These are phyloP conservation scores for Sclerotinia borealis DNA, from an alignment of 2,329 filamentous ascomycete species.

Conservation along the genomic window DNA sequence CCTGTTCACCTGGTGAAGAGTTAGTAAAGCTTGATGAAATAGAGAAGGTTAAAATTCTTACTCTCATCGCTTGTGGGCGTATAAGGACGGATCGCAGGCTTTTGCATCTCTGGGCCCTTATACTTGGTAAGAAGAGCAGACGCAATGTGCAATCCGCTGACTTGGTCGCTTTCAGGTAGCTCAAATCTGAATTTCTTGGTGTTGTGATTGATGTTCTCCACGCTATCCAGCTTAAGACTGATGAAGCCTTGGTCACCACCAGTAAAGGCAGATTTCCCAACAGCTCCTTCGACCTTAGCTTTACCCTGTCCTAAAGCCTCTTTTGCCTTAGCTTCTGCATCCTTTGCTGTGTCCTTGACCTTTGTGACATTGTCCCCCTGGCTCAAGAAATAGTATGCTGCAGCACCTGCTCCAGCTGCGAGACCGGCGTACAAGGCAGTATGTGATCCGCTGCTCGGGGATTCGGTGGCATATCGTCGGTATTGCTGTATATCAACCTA, in stretches of 20 bases:
- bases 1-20: slow-evolving; percentile 54
- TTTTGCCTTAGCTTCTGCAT: slow-evolving; percentile 50
- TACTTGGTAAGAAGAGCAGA: slow-evolving; percentile 91
- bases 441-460: slow-evolving; percentile 43
- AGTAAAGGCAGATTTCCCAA: slow-evolving; percentile 51
- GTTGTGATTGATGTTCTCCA: slow-evolving; percentile 84
- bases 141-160: slow-evolving; percentile 74
- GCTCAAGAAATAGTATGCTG: slow-evolving; percentile 48
- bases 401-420: slow-evolving; percentile 49
- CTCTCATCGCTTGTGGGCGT: slow-evolving; percentile 85
- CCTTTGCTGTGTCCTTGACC: slow-evolving; percentile 48
- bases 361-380: slow-evolving; percentile 44
- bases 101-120: slow-evolving; percentile 75
- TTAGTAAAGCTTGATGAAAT: slow-evolving; percentile 15
- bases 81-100: slow-evolving; percentile 86
- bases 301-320: slow-evolving; percentile 33
- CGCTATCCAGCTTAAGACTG: slow-evolving; percentile 69
- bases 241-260: slow-evolving; percentile 90
- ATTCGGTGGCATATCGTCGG: slow-evolving; percentile 68
- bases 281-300: slow-evolving; percentile 28
- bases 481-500: slow-evolving; percentile 43
- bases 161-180: slow-evolving; percentile 74
- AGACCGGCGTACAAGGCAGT: slow-evolving; percentile 55
- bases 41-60: slow-evolving; percentile 34
- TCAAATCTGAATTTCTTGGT: slow-evolving; percentile 89